Conservation (phyloP, 805 yeast genomes). For the Metschnikowia peoriensis region DNA sequence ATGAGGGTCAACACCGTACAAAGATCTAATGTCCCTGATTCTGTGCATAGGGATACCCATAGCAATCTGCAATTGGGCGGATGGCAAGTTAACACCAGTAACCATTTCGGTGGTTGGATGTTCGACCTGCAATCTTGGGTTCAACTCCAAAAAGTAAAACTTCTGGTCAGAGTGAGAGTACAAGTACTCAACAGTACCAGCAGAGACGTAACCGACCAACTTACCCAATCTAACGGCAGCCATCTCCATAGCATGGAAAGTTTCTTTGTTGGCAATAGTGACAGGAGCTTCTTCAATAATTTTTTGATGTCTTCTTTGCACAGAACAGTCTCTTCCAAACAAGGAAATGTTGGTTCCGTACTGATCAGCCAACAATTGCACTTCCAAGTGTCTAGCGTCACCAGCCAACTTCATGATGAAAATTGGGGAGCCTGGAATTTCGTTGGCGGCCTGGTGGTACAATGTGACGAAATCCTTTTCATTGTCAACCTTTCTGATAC, state of each 20-base stretch:
- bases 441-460: conserved; percentile 93
- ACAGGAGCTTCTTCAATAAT: conserved; percentile 99
- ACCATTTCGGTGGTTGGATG: conserved; percentile 99
- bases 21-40: conserved; percentile 85
- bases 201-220: conserved; percentile 96
- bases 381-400: conserved; percentile 96
- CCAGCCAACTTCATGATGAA: conserved; percentile 98
- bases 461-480: conserved; percentile 74
- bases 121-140: conserved; percentile 98
- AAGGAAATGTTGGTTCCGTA: conserved; percentile 96
- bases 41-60: conserved; percentile 99
- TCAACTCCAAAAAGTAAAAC: conserved; percentile 93
- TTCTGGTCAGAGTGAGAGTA: conserved; percentile 93
- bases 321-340: conserved; percentile 99
- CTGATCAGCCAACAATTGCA: conserved; percentile 95
- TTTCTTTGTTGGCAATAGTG: conserved; percentile 82
- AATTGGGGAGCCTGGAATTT: conserved; percentile 98
- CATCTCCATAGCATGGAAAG: conserved; percentile 88
- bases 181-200: conserved; percentile 98
- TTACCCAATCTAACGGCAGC: conserved; percentile 98
- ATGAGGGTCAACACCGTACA: conserved; percentile 96
- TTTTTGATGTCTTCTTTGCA: conserved; percentile 98
- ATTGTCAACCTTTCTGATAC: conserved; percentile 91
- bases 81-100: conserved; percentile 96
- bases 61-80: conserved; percentile 97